phyloP scores from a whole-genome alignment of 1,139 yeast species.

The Taphrina pruni region DNA sequence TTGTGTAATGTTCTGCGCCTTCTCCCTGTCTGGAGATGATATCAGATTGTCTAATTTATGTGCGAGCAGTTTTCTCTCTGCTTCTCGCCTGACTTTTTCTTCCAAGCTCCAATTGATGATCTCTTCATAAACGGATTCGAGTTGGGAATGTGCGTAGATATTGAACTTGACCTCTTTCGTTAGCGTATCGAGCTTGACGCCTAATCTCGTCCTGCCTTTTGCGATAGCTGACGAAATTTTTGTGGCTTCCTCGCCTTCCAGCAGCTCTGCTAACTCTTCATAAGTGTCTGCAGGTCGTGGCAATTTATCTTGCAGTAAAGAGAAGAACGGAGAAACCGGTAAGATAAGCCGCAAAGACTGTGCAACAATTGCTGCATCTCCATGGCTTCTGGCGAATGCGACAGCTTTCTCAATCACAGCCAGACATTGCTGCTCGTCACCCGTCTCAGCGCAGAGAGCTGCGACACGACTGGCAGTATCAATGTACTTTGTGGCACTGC shows the following conservation, averaged over 20 bases:
- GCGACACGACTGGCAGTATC: conserved; percentile 50
- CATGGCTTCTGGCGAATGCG: conserved; percentile 49
- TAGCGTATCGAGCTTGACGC: conserved; percentile 45
- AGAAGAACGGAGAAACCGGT: conserved; percentile 70
- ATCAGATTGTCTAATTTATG: conserved; percentile 63
- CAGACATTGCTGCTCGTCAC: conserved; percentile 44
- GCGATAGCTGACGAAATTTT: conserved; percentile 49
- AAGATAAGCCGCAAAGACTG: conserved; percentile 61
- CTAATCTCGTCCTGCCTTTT: conserved; percentile 48
- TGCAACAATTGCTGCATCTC: conserved; percentile 51
- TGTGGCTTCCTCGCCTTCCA: conserved; percentile 56
- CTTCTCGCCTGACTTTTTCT: conserved; percentile 63
- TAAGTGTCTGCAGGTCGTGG: conserved; percentile 62
- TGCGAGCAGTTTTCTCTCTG: conserved; percentile 66
- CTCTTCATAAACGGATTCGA: conserved; percentile 62
- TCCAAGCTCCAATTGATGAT: conserved; percentile 68
- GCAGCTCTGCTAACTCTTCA: conserved; percentile 58
- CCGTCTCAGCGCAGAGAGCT: conserved; percentile 46
- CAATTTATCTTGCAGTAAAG: conserved; percentile 60
- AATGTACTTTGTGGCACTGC: conserved; percentile 55
- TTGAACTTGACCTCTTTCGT: conserved; percentile 60
- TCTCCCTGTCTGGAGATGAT: conserved; percentile 56
- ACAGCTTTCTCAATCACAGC: conserved; percentile 42
- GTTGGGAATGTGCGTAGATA: conserved; percentile 58
- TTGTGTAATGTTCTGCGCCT: conserved; percentile 54